Evolutionary conservation across 2,329 filamentous ascomycete species (phyloP).

Genomic region (Pestalotiopsis fici): DNA sequence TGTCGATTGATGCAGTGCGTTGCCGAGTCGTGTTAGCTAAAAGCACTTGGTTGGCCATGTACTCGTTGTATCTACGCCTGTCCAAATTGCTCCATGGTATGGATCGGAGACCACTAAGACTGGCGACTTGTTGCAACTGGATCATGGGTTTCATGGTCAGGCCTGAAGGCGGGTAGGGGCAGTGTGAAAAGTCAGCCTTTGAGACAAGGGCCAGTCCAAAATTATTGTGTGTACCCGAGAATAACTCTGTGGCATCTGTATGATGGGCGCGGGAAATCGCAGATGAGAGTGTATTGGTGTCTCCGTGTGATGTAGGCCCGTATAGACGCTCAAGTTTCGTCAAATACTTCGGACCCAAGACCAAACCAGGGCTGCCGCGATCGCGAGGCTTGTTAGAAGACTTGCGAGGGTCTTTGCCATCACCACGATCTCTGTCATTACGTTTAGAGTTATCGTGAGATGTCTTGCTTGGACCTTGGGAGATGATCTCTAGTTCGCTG

Average conservation of each 20-base stretch:
- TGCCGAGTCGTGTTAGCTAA: no score
- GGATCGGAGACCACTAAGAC: neutral
- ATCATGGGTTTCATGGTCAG: neutral
- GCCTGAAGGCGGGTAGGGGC: no score
- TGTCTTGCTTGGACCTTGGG: neutral
- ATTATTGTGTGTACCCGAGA: no score
- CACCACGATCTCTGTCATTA: neutral
- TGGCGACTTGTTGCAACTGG: neutral
- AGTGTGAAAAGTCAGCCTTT: neutral
- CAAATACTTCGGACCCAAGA: neutral
- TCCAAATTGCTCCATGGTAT: neutral
- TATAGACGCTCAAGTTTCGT: neutral
- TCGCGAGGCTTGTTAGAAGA: neutral
- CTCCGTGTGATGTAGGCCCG: neutral
- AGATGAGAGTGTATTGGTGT: neutral
- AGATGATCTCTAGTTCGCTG: neutral
- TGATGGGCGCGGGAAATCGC: neutral
- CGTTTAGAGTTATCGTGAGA: neutral
- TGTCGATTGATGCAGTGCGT: no score
- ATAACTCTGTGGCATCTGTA: neutral
- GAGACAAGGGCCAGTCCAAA: neutral
- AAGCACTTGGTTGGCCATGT: no score
- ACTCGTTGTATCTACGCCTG: slow-evolving; percentile 10
- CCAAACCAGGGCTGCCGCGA: neutral
- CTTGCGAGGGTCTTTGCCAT: neutral